Evolutionary conservation across 441 rosid species (phyloP).

Genomic region (Manihot esculenta): DNA sequence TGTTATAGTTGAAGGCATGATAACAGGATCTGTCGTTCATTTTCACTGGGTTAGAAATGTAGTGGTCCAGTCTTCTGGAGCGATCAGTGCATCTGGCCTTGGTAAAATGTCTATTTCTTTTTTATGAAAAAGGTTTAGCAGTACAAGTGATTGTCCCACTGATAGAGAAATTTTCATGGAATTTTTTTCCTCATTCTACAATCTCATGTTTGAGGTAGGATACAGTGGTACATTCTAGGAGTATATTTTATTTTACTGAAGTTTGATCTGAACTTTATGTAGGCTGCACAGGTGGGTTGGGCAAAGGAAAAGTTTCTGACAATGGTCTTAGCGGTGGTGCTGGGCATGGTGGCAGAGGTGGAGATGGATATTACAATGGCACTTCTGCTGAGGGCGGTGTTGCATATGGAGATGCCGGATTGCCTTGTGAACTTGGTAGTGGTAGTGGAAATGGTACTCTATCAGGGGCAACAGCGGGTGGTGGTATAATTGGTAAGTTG

Average conservation of each 20-base stretch:
- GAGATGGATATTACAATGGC: slow-evolving; percentile 76
- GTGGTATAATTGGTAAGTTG: slow-evolving; percentile 84
- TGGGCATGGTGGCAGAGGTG: slow-evolving; percentile 97
- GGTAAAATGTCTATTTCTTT: slow-evolving; percentile 41
- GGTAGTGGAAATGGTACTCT: slow-evolving; percentile 85
- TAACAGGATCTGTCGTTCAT: slow-evolving; percentile 81
- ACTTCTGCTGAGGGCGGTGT: slow-evolving; percentile 71
- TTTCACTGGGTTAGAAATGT: slow-evolving; percentile 84
- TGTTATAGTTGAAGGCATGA: slow-evolving; percentile 62
- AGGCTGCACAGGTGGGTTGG: slow-evolving; percentile 93
- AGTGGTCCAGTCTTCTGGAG: slow-evolving; percentile 56
- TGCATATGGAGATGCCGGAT: slow-evolving; percentile 71
- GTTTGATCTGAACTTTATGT: slow-evolving; percentile 28
- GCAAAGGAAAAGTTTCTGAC: slow-evolving; percentile 63
- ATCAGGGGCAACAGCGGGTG: slow-evolving; percentile 75
- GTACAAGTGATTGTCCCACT: not conserved
- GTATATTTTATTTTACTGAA: slow-evolving; percentile 8
- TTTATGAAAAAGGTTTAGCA: slow-evolving; percentile 1
- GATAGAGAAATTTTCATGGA: not conserved
- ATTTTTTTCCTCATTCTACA: not conserved
- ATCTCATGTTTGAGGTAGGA: slow-evolving; percentile 2
- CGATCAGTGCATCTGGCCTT: slow-evolving; percentile 65
- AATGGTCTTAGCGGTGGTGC: slow-evolving; percentile 88
- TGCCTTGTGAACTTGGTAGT: slow-evolving; percentile 98
- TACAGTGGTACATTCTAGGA: not conserved